These are phyloP conservation scores for Spergularia azorica DNA, from an alignment of 179 eudicot genomes.

Conservation along the genomic window DNA sequence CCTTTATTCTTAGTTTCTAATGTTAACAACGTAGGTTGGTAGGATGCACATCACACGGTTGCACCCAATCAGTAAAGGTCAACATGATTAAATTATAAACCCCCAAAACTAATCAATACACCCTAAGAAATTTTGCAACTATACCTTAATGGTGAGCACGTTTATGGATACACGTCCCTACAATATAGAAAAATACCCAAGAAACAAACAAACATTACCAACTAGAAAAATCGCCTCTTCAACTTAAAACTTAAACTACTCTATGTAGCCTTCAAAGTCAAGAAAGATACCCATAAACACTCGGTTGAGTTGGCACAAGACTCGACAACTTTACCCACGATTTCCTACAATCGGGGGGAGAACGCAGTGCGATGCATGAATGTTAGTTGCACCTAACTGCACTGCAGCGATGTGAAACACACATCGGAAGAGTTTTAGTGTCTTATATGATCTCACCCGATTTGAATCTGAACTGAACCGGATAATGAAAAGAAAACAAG, in stretches of 20 bases:
- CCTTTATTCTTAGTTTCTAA: neutral
- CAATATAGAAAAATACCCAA: slow-evolving; percentile 6
- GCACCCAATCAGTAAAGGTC: slow-evolving; percentile 15
- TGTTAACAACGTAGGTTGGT: neutral
- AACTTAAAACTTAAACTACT: neutral
- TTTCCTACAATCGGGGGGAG: too few relatives aligned
- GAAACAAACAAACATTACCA: slow-evolving; percentile 12
- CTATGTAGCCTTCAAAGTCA: slow-evolving; percentile 3
- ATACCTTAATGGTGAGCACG: slow-evolving; percentile 33
- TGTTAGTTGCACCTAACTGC: too few relatives aligned
- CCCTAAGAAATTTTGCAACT: slow-evolving; percentile 5
- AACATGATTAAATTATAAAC: slow-evolving; percentile 8
- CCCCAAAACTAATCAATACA: slow-evolving; percentile 26
- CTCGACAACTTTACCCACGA: too few relatives aligned
- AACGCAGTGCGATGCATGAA: too few relatives aligned
- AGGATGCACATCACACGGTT: slow-evolving; percentile 30
- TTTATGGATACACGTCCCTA: slow-evolving; percentile 29
- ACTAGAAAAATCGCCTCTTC: slow-evolving; percentile 11
- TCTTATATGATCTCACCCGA: too few relatives aligned
- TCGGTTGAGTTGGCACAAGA: too few relatives aligned
- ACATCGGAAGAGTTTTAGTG: too few relatives aligned
- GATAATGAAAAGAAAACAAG: neutral
- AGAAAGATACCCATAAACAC: neutral
- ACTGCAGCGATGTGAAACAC: too few relatives aligned
- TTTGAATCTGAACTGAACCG: too few relatives aligned